These are phyloP conservation scores for Dendryphion nanum DNA, from an alignment of 2,329 filamentous ascomycete genomes.

Conservation along the genomic window DNA sequence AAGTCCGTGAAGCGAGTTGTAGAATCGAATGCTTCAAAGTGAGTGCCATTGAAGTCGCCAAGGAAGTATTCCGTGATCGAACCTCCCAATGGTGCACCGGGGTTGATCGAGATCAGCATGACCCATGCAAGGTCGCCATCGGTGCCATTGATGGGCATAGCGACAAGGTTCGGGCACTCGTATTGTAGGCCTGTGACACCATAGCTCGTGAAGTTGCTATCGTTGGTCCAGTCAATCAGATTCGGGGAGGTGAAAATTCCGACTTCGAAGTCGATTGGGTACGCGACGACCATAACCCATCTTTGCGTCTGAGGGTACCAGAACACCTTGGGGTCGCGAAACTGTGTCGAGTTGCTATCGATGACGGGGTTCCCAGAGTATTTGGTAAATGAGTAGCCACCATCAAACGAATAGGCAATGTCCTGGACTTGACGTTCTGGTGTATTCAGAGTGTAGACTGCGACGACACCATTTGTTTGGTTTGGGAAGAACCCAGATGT, in stretches of 20 bases:
- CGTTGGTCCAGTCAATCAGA: conserved; percentile 58
- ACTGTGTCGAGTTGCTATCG: conserved; percentile 53
- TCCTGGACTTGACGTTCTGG: conserved; percentile 54
- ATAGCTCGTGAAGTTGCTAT: conserved; percentile 57
- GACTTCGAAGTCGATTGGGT: conserved; percentile 55
- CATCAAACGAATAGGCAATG: conserved; percentile 62
- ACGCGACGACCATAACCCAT: conserved; percentile 61
- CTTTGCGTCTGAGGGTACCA: conserved; percentile 49
- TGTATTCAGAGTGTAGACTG: conserved; percentile 54
- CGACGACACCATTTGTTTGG: conserved; percentile 61
- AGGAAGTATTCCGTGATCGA: conserved; percentile 57
- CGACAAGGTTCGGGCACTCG: conserved; percentile 63
- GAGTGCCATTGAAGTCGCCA: conserved; percentile 63
- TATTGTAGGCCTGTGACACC: conserved; percentile 58
- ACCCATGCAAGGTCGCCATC: conserved; percentile 45
- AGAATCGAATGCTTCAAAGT: conserved; percentile 51
- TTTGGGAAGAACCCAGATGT: conserved; percentile 65
- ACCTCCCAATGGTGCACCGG: conserved; percentile 57
- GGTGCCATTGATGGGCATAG: conserved; percentile 50
- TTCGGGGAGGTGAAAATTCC: conserved; percentile 63
- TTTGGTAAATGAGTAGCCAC: conserved; percentile 60
- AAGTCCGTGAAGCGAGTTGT: conserved; percentile 47
- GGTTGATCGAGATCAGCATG: conserved; percentile 56
- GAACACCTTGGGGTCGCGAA: conserved; percentile 66
- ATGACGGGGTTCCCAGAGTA: conserved; percentile 63